Conservation (phyloP, 2,329 filamentous ascomycete species). For the Shiraia bambusicola region DNA sequence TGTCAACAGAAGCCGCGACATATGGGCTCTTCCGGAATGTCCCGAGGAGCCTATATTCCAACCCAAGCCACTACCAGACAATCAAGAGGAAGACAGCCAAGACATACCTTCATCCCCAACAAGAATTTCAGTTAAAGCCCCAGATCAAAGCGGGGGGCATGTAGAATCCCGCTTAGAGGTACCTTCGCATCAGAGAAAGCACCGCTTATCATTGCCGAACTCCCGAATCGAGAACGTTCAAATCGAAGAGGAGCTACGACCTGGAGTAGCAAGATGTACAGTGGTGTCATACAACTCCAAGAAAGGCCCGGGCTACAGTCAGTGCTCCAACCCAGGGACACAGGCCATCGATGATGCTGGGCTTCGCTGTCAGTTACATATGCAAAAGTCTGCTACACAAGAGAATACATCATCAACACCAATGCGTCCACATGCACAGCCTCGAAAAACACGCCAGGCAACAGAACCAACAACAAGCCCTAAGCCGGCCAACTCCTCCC, state of each 20-base stretch:
- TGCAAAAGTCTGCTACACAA: too few species aligned
- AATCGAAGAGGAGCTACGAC: slow-evolving; percentile 1
- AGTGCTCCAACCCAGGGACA: slow-evolving; percentile 6
- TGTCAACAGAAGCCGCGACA: slow-evolving; percentile 12
- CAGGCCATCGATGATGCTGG: slow-evolving; percentile 2
- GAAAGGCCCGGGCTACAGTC: slow-evolving; percentile 5
- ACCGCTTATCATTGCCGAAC: background rate
- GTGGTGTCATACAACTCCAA: slow-evolving; percentile 6
- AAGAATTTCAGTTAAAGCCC: too few species aligned
- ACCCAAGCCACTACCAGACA: too few species aligned
- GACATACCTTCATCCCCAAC: background rate
- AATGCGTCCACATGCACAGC: too few species aligned
- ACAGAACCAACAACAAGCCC: background rate
- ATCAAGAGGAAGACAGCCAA: too few species aligned
- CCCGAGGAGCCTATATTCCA: too few species aligned
- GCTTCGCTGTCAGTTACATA: background rate
- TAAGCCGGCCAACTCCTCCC: background rate
- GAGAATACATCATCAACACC: too few species aligned
- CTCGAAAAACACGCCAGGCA: background rate
- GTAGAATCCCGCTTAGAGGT: background rate
- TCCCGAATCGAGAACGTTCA: background rate
- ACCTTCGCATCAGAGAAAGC: background rate
- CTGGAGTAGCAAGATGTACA: slow-evolving; percentile 9
- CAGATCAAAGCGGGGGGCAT: too few species aligned
- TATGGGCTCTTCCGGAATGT: slow-evolving; percentile 4